Evolutionary conservation across 192 early-diverging fungal genomes (phyloP), one percentile per base, ranked within the genome.

Genomic region (Dispira parvispora): DNA sequence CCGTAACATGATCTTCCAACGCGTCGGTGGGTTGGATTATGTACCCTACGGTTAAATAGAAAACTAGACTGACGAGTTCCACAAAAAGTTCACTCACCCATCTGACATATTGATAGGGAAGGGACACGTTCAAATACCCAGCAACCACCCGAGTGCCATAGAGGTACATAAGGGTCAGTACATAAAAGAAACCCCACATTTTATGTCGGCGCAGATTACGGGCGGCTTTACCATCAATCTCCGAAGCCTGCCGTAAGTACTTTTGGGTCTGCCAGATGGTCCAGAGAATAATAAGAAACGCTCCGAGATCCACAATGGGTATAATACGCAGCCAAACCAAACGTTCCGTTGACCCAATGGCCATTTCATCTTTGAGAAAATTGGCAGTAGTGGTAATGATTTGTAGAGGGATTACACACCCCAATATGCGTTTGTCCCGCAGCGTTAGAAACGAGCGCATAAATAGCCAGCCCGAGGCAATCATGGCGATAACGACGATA

Each of bases 391-490:
- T 78, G 50, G 79, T 73, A 11, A 80, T 28, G 18, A 78, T 69
- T 63, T 80, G 79, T 1, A 78, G 61, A 20, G 79, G 79, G 12
- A 80, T 69, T 43, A 80, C 71, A 32, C 74, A 65, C 8, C 70
- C 71, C 38, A 80, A 72, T n/a, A 80, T 67, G 55, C 67, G 69
- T 56, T 80, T 80, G 63, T 80, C 79, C 43, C 73, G 73, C 61
- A 65, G 58, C 3, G 74, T 76, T 21, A 80, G 52, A 61, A 80
- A 80, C 49, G 76, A 76, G 52, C 78, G 77, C 55, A 80, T 78
- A 64, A 80, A 80, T 69, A 78, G 75, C 76, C 76, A 80, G 11
- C 79, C 79, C 4, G 79, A 80, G 0, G 76, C 76, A 14, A 80
- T 62, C 27, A 80, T 45, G 8, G 74, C 73, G 45, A 80, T 75